Evolutionary conservation across 2,329 filamentous ascomycete genomes (phyloP), one percentile per base, ranked within the genome.

Genomic region (Penicillium sp.): DNA sequence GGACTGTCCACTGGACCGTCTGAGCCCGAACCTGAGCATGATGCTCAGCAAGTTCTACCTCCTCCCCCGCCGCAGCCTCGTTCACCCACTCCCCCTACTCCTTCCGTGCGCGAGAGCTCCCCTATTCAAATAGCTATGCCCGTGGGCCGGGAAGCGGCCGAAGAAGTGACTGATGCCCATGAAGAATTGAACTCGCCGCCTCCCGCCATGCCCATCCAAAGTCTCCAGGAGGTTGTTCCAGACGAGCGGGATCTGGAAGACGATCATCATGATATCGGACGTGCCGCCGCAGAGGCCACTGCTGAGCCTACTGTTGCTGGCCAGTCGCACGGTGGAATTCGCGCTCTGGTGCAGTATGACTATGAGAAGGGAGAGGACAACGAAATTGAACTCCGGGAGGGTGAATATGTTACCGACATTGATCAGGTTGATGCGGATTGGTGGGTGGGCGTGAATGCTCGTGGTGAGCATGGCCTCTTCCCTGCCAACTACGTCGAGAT

Each of bases 351-450:
- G 33, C 86, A 94, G 66, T 99, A 94, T 70, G 94, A 99, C 70
- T 99, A 99, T 68, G 93, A 96, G 66, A 96, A 95, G 76, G 91
- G 91, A 1, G 94, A 99, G 72, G 92, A 96, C 61, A 99, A 99
- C 66, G 94, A 99, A 75, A 84, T 99, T 52, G 91, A 96, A 60
- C 81, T 99, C 16, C 81, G 83, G 24, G 94, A 99, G 74, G 92
- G 92, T 57, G 89, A 96, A 65, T 84, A 86, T 59, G 87, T 99
- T 34, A 91, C 83, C 23, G 87, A 96, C 69, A 96, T 99, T 65
- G 90, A 97, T 58, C 95, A 95, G 89, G 90, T 99, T 2, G 94
- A 97, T 64, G 88, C 95, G 47, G 93, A 99, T 70, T 99, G 94
- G 94, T 99, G 94, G 94, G 88, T 96, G 83, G 94, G 95, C 41